Conservation (phyloP, 2,329 filamentous ascomycete species). For the Chrysoporthe austroafricana region DNA sequence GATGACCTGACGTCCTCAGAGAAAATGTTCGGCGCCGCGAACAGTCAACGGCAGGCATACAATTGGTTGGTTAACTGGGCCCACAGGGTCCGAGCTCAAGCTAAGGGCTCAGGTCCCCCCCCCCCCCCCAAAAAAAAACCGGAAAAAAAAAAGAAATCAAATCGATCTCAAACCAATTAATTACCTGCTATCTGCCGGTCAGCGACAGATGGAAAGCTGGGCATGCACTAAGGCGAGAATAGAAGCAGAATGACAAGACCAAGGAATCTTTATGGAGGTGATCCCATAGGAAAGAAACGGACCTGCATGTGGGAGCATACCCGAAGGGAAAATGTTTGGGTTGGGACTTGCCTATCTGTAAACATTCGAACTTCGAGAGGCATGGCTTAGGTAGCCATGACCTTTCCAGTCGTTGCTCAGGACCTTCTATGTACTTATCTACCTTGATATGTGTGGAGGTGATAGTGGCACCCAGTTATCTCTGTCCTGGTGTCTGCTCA, state of each 20-base stretch:
- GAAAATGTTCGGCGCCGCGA: conserved; percentile 12
- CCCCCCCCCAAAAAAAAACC: no score
- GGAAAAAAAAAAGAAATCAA: background rate
- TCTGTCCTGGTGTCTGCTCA: no score
- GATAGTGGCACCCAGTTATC: no score
- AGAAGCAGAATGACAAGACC: background rate
- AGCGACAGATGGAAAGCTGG: no score
- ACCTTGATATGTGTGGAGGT: no score
- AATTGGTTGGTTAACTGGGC: background rate
- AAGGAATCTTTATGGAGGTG: background rate
- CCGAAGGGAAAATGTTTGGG: background rate
- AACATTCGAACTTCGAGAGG: background rate
- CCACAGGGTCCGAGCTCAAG: conserved; percentile 11
- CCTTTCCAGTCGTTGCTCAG: no score
- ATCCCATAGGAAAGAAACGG: background rate
- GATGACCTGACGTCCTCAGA: conserved; percentile 10
- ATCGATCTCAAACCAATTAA: no score
- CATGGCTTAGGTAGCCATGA: no score
- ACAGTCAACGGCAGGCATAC: conserved; percentile 8
- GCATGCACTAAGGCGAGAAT: no score
- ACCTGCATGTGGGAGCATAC: background rate
- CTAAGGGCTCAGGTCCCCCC: background rate
- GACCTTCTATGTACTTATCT: no score
- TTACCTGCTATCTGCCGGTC: no score
- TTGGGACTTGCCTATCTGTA: background rate